These are phyloP conservation scores for Agrostemma githago DNA, from an alignment of 148 eudicot genomes.

Conservation along the genomic window DNA sequence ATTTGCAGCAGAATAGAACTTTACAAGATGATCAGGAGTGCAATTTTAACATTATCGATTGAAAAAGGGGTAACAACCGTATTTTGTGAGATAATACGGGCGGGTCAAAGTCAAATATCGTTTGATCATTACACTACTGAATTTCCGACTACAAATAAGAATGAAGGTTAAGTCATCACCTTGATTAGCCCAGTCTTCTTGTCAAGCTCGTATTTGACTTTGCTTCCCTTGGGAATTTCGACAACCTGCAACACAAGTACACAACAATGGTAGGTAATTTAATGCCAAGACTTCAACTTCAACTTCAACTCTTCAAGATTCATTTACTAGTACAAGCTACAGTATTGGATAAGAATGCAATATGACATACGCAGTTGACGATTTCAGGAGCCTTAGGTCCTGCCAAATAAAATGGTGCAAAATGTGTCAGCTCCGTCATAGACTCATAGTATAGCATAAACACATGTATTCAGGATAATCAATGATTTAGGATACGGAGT, in stretches of 20 bases:
- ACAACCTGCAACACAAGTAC: slow-evolving; percentile 57
- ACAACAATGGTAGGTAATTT: not conserved
- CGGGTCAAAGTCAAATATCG: too few species aligned
- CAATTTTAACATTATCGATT: not conserved
- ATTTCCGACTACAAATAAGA: not conserved
- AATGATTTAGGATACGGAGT: not conserved
- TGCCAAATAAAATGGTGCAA: slow-evolving; percentile 20
- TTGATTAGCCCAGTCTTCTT: slow-evolving; percentile 87
- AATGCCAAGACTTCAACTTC: slow-evolving; percentile 9
- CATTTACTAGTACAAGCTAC: not conserved
- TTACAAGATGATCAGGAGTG: not conserved
- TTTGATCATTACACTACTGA: too few species aligned
- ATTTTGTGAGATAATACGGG: too few species aligned
- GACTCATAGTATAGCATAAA: not conserved
- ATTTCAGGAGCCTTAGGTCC: slow-evolving; percentile 60
- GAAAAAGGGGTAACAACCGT: too few species aligned
- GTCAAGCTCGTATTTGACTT: slow-evolving; percentile 94
- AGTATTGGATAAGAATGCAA: not conserved
- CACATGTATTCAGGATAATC: not conserved
- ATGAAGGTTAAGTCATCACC: slow-evolving; percentile 36
- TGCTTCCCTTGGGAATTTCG: slow-evolving; percentile 84
- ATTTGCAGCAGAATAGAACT: not conserved
- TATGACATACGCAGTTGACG: slow-evolving; percentile 47
- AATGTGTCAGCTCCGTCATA: not conserved
- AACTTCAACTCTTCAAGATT: not conserved